These are phyloP conservation scores for Teratosphaeria epicoccoides DNA, from an alignment of 2,329 filamentous ascomycete species.

Conservation along the genomic window DNA sequence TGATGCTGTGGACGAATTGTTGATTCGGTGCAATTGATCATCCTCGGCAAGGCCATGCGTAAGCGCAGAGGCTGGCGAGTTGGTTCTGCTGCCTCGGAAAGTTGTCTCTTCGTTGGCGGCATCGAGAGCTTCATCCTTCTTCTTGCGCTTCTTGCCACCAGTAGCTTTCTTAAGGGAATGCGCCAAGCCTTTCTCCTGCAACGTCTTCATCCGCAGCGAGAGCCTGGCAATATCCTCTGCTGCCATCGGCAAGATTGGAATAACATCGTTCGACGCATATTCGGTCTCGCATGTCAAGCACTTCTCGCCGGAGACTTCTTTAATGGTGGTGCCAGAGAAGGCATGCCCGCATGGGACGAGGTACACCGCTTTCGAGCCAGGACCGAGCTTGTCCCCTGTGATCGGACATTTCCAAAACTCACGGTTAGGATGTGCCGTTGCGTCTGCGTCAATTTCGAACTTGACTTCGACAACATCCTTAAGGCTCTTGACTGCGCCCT, in stretches of 20 bases:
- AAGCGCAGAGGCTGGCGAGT: not conserved
- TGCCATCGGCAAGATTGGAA: constrained; percentile 67
- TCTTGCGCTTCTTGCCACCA: constrained; percentile 57
- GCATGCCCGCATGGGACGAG: constrained; percentile 91
- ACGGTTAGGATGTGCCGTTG: constrained; percentile 33
- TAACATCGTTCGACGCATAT: constrained; percentile 64
- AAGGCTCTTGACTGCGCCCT: constrained; percentile 60
- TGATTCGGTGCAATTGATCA: constrained; percentile 49
- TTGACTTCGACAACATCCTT: constrained; percentile 81
- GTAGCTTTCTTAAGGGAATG: constrained; percentile 78
- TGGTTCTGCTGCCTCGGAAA: not conserved
- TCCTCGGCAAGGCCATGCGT: constrained; percentile 7
- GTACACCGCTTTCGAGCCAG: constrained; percentile 71
- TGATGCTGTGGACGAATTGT: constrained; percentile 75
- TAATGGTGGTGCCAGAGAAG: constrained; percentile 77
- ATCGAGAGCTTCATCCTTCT: constrained; percentile 42
- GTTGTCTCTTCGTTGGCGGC: constrained; percentile 23
- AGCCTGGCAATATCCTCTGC: constrained; percentile 61
- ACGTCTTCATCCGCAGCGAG: constrained; percentile 52
- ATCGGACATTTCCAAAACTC: constrained; percentile 74
- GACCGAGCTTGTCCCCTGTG: constrained; percentile 75
- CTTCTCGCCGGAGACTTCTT: constrained; percentile 46
- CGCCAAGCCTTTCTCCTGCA: constrained; percentile 62
- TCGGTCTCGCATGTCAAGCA: constrained; percentile 58
- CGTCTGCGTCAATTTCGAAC: constrained; percentile 48